Conservation (phyloP, 2,329 filamentous ascomycete genomes). For the Bipolaris zeicola region DNA sequence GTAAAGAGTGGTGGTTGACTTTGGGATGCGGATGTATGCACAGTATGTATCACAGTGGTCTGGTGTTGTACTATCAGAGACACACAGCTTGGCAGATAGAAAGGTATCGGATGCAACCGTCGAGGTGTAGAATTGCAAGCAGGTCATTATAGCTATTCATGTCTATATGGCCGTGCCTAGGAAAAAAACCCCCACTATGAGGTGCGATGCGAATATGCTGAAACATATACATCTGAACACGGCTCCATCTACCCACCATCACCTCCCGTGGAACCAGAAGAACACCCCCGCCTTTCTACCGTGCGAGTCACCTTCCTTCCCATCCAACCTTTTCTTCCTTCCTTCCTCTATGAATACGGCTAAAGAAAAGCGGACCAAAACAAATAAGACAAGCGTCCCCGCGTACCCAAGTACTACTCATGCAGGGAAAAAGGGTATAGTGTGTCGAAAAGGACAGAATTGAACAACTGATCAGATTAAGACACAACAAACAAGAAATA, state of each 20-base stretch:
- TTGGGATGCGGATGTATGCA: background rate
- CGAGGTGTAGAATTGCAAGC: background rate
- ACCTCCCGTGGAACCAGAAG: background rate
- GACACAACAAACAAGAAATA: background rate
- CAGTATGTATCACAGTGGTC: background rate
- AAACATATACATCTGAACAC: background rate
- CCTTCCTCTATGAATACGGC: background rate
- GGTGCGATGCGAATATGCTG: background rate
- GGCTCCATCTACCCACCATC: too few relatives aligned
- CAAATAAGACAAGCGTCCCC: background rate
- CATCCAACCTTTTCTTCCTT: background rate
- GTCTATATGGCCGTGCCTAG: background rate
- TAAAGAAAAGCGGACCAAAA: background rate
- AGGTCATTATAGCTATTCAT: conserved; percentile 2
- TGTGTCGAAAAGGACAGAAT: background rate
- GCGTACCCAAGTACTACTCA: background rate
- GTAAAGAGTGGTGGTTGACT: background rate
- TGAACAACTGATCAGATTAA: background rate
- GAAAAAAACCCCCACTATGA: background rate
- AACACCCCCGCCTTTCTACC: background rate
- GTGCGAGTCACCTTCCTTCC: background rate
- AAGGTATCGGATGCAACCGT: background rate
- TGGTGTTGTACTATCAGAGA: background rate
- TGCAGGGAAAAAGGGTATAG: conserved; percentile 1
- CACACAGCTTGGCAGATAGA: background rate